A percentile compares a stretch with the other conserved stretches of the same genome.
phyloP scores from a whole-genome alignment of 768 basidiomycete genomes.

The Amanita fuliginea region DNA sequence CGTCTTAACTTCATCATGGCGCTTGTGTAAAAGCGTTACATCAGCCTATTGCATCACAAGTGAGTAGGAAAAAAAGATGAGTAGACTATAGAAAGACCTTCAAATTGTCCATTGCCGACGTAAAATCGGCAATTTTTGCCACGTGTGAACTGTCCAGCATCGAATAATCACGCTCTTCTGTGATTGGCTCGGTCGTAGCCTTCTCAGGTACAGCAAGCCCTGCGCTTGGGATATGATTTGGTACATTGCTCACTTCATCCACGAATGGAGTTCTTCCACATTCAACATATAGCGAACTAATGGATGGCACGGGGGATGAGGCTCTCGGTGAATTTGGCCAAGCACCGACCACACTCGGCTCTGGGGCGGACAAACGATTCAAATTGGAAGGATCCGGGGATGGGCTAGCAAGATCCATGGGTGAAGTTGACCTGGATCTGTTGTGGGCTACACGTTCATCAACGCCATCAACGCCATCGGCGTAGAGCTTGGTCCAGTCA shows the following conservation, averaged over 20 bases:
- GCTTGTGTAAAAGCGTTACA: neutral
- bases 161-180: neutral
- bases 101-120: neutral
- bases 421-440: slow-evolving; percentile 3
- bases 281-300: slow-evolving; percentile 5
- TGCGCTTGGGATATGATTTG: neutral
- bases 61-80: neutral
- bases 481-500: slow-evolving; percentile 2
- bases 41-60: neutral
- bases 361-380: slow-evolving; percentile 11
- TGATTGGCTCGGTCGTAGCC: neutral
- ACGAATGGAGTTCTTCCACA: neutral
- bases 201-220: neutral
- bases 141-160: neutral
- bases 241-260: neutral
- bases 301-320: slow-evolving; percentile 15
- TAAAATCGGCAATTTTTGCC: neutral
- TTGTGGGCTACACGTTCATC: neutral
- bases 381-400: slow-evolving; percentile 4
- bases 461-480: neutral
- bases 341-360: slow-evolving; percentile 30
- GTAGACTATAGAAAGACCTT: neutral
- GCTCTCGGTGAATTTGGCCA: slow-evolving; percentile 28
- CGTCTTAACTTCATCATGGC: neutral
- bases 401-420: slow-evolving; percentile 8